These are phyloP conservation scores for Lactarius pseudohatsudake DNA, from an alignment of 768 basidiomycete genomes.

Conservation along the genomic window DNA sequence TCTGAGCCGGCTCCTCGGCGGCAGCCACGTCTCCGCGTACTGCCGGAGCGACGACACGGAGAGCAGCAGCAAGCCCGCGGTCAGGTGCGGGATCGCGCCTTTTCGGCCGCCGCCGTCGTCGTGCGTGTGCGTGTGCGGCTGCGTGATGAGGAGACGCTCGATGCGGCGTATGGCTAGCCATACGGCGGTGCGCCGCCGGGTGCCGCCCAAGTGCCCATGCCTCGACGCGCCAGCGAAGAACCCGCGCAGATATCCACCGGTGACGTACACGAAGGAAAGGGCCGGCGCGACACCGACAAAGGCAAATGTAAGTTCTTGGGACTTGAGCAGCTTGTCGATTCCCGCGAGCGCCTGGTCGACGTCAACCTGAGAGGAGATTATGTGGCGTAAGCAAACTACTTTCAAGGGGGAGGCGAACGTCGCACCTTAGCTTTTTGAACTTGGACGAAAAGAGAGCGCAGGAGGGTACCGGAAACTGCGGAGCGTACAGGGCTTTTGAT, in stretches of 20 bases:
- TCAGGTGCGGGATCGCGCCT: constrained; percentile 49
- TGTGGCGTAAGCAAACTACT: not conserved
- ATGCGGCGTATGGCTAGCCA: constrained; percentile 79
- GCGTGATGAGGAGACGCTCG: constrained; percentile 63
- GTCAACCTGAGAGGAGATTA: constrained; percentile 61
- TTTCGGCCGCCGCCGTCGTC: constrained; percentile 29
- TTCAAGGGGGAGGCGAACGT: not conserved
- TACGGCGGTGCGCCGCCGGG: constrained; percentile 48
- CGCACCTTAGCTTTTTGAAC: constrained; percentile 93
- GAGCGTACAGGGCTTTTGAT: constrained; percentile 86
- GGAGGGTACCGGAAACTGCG: constrained; percentile 73
- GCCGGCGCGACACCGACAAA: constrained; percentile 96
- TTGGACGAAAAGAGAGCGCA: constrained; percentile 86
- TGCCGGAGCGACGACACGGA: constrained; percentile 65
- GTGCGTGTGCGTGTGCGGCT: constrained; percentile 39
- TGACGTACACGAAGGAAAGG: constrained; percentile 72
- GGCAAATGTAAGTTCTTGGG: constrained; percentile 93
- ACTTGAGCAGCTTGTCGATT: constrained; percentile 90
- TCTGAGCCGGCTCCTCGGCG: constrained; percentile 57
- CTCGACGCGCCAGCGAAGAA: constrained; percentile 53
- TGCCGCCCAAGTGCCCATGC: constrained; percentile 58
- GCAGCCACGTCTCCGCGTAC: constrained; percentile 60
- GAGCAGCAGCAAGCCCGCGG: constrained; percentile 71
- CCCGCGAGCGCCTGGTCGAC: constrained; percentile 87
- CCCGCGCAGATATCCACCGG: constrained; percentile 51